Evolutionary conservation across 1,284 basidiomycete species (phyloP).

Genomic region (Polyporus tsugae): DNA sequence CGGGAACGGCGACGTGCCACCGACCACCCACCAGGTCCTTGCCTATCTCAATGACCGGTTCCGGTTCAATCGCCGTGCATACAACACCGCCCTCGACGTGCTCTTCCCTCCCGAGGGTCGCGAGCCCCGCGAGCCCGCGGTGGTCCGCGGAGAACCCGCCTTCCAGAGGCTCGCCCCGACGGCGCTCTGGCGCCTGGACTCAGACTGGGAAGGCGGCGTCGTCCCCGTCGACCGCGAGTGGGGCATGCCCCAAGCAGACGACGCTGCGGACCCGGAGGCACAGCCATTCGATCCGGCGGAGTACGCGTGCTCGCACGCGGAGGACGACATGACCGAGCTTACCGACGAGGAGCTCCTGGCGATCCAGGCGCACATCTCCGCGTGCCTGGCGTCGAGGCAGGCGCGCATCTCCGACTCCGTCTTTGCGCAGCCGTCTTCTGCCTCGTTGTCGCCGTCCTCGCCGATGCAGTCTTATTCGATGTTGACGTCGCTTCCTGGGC

Average conservation of each 20-base stretch:
- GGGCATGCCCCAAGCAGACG: constrained; percentile 23
- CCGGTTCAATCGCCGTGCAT: constrained; percentile 8
- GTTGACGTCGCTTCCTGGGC: constrained; percentile 1
- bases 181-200: constrained; percentile 24
- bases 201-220: constrained; percentile 29
- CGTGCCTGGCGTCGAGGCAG: constrained; percentile 6
- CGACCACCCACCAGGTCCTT: constrained; percentile 2
- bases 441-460: background rate
- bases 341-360: constrained; percentile 11
- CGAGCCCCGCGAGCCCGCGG: background rate
- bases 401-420: background rate
- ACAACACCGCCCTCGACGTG: constrained; percentile 13
- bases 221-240: constrained; percentile 21
- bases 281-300: constrained; percentile 11
- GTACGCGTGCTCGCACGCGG: background rate
- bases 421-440: background rate
- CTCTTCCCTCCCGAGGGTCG: constrained; percentile 13
- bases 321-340: constrained; percentile 7
- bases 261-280: constrained; percentile 26
- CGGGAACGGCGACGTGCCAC: background rate
- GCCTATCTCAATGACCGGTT: constrained; percentile 14
- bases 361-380: background rate
- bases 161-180: constrained; percentile 20
- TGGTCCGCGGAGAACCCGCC: background rate
- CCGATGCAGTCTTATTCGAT: background rate